Percentiles rank a stretch among this genome's conserved stretches.
phyloP scores from a whole-genome alignment of 495 filamentous ascomycete species.

The Penicillium samsonianum region DNA sequence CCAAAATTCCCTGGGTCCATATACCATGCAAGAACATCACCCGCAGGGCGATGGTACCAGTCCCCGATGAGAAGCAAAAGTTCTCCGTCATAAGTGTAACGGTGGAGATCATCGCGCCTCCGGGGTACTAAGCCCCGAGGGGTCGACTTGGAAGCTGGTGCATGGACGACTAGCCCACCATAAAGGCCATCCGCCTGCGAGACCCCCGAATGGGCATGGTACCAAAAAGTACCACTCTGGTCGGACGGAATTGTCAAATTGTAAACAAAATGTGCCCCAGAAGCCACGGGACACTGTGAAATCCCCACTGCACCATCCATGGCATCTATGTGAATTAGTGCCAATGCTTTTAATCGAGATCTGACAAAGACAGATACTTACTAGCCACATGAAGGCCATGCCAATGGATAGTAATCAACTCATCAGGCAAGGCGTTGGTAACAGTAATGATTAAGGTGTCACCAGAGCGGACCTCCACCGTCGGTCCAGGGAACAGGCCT shows the following conservation, averaged over 20 bases:
- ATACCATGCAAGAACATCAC: conserved; percentile 50
- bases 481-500: conserved; percentile 44
- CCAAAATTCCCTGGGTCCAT: conserved; percentile 45
- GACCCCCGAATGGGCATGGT: conserved; percentile 68
- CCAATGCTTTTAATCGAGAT: neutral
- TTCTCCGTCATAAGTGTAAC: conserved; percentile 41
- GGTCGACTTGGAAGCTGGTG: conserved; percentile 45
- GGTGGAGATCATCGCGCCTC: neutral
- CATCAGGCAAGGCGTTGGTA: conserved; percentile 66
- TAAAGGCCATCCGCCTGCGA: conserved; percentile 75
- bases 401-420: conserved; percentile 73
- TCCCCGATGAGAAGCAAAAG: conserved; percentile 52
- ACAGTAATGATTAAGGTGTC: conserved; percentile 71
- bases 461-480: conserved; percentile 49
- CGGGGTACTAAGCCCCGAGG: conserved; percentile 30
- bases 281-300: conserved; percentile 65
- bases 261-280: conserved; percentile 68
- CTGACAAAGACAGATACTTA: conserved; percentile 26
- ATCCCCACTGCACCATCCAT: conserved; percentile 74
- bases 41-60: conserved; percentile 51
- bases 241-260: conserved; percentile 72
- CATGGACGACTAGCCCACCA: conserved; percentile 70
- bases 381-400: conserved; percentile 73
- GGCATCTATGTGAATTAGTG: conserved; percentile 31
- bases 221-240: conserved; percentile 82